These are phyloP conservation scores for Luvunga scandens DNA, from an alignment of 345 rosid genomes.

Conservation along the genomic window DNA sequence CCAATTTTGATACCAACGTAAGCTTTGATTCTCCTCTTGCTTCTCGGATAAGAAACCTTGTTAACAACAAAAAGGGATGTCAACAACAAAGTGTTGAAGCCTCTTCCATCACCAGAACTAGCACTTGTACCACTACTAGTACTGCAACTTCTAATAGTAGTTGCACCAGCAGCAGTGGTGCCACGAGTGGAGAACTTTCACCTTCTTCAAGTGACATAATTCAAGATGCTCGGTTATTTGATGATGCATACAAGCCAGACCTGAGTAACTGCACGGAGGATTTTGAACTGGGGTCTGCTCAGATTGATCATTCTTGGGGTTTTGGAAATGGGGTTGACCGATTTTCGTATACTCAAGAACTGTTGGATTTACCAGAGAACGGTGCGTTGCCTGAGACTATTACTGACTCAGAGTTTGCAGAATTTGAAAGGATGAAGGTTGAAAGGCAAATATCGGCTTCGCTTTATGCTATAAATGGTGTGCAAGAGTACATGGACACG, in stretches of 20 bases:
- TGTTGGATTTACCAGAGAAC: slow-evolving; percentile 40
- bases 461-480: slow-evolving; percentile 63
- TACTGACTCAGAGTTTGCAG: slow-evolving; percentile 37
- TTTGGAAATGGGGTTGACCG: slow-evolving; percentile 35
- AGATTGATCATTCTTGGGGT: slow-evolving; percentile 27
- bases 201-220: slow-evolving; percentile 7
- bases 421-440: slow-evolving; percentile 65
- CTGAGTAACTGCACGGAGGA: slow-evolving; percentile 43
- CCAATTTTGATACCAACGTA: slow-evolving; percentile 57
- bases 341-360: slow-evolving; percentile 45
- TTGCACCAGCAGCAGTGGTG: slow-evolving; percentile 18
- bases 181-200: slow-evolving; percentile 11
- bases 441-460: slow-evolving; percentile 76
- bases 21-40: slow-evolving; percentile 65
- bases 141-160: slow-evolving; percentile 14
- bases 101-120: slow-evolving; percentile 12
- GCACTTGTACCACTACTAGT: slow-evolving; percentile 2
- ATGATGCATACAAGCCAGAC: slow-evolving; percentile 60
- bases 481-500: slow-evolving; percentile 59
- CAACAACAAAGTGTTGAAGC: slow-evolving; percentile 18
- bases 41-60: slow-evolving; percentile 53
- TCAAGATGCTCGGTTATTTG: slow-evolving; percentile 33
- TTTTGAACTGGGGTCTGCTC: slow-evolving; percentile 26
- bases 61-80: slow-evolving; percentile 41
- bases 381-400: slow-evolving; percentile 13